A percentile compares a stretch with the other conserved stretches of the same genome.
phyloP scores from a whole-genome alignment of 1,284 basidiomycete genomes.

The Microbotryum saponariae region DNA sequence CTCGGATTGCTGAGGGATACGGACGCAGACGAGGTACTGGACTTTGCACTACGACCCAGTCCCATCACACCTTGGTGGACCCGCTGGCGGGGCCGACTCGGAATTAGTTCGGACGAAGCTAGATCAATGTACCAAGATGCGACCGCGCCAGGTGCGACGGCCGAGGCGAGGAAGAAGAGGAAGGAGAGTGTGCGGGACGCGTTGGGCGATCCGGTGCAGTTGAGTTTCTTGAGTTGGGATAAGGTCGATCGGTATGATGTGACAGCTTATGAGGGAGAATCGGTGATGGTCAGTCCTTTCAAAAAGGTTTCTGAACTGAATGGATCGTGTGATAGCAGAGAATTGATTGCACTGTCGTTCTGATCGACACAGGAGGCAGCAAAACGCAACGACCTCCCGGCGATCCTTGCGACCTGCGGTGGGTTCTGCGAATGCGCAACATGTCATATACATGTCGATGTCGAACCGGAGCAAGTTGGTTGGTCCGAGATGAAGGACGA shows the following conservation, averaged over 20 bases:
- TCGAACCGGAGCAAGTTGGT: background rate
- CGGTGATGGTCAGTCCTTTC: slow-evolving; percentile 32
- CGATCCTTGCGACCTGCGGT: slow-evolving; percentile 39
- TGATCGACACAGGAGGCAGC: slow-evolving; percentile 27
- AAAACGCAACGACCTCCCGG: slow-evolving; percentile 33
- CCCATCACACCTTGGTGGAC: slow-evolving; percentile 37
- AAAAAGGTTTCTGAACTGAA: background rate
- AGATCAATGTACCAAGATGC: slow-evolving; percentile 32
- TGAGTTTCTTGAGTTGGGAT: slow-evolving; percentile 33
- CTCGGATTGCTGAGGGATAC: slow-evolving; percentile 33
- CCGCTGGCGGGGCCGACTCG: slow-evolving; percentile 41
- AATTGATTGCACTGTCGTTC: too few relatives aligned
- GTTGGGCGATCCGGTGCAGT: slow-evolving; percentile 29
- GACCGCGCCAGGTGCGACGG: too few relatives aligned
- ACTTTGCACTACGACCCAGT: slow-evolving; percentile 35
- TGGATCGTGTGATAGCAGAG: too few relatives aligned
- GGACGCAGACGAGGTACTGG: slow-evolving; percentile 37
- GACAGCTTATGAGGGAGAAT: slow-evolving; percentile 36
- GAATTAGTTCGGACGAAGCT: slow-evolving; percentile 30
- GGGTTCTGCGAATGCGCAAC: slow-evolving; percentile 39
- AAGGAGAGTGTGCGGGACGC: slow-evolving; percentile 10
- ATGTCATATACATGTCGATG: slow-evolving; percentile 34
- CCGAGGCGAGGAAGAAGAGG: slow-evolving; percentile 2
- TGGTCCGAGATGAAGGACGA: slow-evolving; percentile 30
- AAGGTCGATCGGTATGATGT: slow-evolving; percentile 30